Evolutionary conservation across 495 filamentous ascomycete genomes (phyloP).

Genomic region (Saxispiralis lemnorum): DNA sequence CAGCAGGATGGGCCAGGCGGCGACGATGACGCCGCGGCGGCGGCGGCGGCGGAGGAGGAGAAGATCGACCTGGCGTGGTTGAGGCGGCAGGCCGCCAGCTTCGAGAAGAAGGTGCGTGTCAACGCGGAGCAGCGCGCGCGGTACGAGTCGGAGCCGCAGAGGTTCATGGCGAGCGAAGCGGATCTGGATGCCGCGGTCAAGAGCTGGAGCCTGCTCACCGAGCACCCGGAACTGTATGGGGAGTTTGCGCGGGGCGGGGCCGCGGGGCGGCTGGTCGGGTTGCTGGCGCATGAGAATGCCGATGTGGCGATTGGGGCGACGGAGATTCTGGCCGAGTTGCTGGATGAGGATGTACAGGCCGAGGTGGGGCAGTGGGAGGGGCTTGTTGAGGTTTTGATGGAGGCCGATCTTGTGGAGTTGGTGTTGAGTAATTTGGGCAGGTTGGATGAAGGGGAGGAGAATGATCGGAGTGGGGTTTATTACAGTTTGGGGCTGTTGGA

Average conservation of each 20-base stretch:
- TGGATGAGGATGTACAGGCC: constrained; percentile 82
- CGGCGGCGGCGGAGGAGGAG: constrained; percentile 47
- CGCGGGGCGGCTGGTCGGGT: constrained; percentile 52
- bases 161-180: constrained; percentile 75
- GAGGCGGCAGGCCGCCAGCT: constrained; percentile 59
- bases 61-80: constrained; percentile 76
- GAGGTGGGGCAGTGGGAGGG: constrained; percentile 67
- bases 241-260: constrained; percentile 71
- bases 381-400: constrained; percentile 63
- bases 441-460: constrained; percentile 61
- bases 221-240: constrained; percentile 68
- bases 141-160: constrained; percentile 66
- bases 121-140: constrained; percentile 87
- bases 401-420: constrained; percentile 70
- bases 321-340: constrained; percentile 81
- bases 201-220: constrained; percentile 67
- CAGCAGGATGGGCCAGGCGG: constrained; percentile 31
- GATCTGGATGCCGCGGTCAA: constrained; percentile 85
- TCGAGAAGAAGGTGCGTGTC: constrained; percentile 79
- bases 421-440: constrained; percentile 67
- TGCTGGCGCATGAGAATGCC: constrained; percentile 89
- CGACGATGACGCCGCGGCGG: too few relatives aligned
- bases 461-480: constrained; percentile 71
- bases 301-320: constrained; percentile 89
- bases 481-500: constrained; percentile 70